Base-by-base conservation (phyloP, 805 yeast genomes). In the Wickerhamiella cacticola region DNA sequence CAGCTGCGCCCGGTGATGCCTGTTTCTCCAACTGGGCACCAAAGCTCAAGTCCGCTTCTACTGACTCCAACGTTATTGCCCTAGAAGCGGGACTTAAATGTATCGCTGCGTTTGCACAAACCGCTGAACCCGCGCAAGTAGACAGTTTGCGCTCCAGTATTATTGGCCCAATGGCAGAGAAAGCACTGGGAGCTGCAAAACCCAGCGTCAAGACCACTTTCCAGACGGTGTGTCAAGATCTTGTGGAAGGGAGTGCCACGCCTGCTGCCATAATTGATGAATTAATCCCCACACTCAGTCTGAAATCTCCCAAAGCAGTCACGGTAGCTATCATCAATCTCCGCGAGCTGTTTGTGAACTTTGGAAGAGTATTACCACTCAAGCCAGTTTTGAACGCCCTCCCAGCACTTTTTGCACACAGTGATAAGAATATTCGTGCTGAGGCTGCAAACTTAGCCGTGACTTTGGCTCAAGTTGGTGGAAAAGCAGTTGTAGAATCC, bases 11-110 rank as follows among this genome's bases (percentile, higher is more conserved):
- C 49, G 61, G 69, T n/a, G 85, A 77, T 53, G 70, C 65, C 2
- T 70, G 78, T 42, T 79, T 82, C 56, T 63, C 63, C 19, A 67
- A 67, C 2, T 76, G 73, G 58, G 59, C 76, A 51, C 58, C 63
- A 15, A 72, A 69, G 48, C 68, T 79, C 56, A 78, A 74, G 54
- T 69, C 70, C 54, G 71, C 80, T 35, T 79, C 82, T 6, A 69
- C 75, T 2, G 98, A 92, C 60, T 62, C 80, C 26, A 92, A 92
- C 60, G 96, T 87, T 16, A 92, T 82, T 15, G 95, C 97, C 0
- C 95, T 87, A 54, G 97, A 92, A 58, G 68, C 80, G 1, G 97
- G 85, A 3, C 67, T 86, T 18, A 61, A 66, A 2, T 72, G 82
- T 6, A 61, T 85, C 5, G 64, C 64, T 12, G 69, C 75, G 3